phyloP scores from a whole-genome alignment of 1,139 yeast genomes.

The Candida tetrigidarum region DNA sequence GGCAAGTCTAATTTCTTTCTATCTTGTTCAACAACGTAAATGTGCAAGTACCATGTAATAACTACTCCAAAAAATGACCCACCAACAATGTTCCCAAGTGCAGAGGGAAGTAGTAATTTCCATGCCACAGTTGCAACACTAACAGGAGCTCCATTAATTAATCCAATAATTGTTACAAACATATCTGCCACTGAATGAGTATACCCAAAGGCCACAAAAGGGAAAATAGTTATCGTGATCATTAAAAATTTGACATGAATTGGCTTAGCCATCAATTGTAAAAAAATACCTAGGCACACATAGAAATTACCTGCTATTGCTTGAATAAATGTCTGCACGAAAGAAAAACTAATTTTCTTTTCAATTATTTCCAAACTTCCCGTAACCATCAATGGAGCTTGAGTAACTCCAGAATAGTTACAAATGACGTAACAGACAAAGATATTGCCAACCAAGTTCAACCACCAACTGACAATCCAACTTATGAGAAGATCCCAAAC shows the following conservation, averaged over 20 bases:
- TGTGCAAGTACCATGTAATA: slow-evolving; percentile 71
- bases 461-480: slow-evolving; percentile 71
- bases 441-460: slow-evolving; percentile 64
- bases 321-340: slow-evolving; percentile 62
- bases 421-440: slow-evolving; percentile 69
- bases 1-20: slow-evolving; percentile 64
- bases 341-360: slow-evolving; percentile 49
- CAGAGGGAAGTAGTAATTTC: slow-evolving; percentile 70
- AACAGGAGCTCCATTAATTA: slow-evolving; percentile 65
- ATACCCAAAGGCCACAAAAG: slow-evolving; percentile 75
- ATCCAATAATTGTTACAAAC: slow-evolving; percentile 66
- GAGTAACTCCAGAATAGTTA: slow-evolving; percentile 54
- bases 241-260: slow-evolving; percentile 75
- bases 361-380: slow-evolving; percentile 55
- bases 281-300: slow-evolving; percentile 73
- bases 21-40: slow-evolving; percentile 72
- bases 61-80: slow-evolving; percentile 65
- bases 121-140: slow-evolving; percentile 69
- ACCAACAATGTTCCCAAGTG: slow-evolving; percentile 73
- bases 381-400: slow-evolving; percentile 36
- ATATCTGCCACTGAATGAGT: slow-evolving; percentile 85
- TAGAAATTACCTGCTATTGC: slow-evolving; percentile 78
- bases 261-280: slow-evolving; percentile 79
- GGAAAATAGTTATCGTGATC: slow-evolving; percentile 68
- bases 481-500: slow-evolving; percentile 63